Evolutionary conservation across 345 rosid genomes (phyloP), one percentile per base, ranked within the genome.

Genomic region (Psidium guajava): DNA sequence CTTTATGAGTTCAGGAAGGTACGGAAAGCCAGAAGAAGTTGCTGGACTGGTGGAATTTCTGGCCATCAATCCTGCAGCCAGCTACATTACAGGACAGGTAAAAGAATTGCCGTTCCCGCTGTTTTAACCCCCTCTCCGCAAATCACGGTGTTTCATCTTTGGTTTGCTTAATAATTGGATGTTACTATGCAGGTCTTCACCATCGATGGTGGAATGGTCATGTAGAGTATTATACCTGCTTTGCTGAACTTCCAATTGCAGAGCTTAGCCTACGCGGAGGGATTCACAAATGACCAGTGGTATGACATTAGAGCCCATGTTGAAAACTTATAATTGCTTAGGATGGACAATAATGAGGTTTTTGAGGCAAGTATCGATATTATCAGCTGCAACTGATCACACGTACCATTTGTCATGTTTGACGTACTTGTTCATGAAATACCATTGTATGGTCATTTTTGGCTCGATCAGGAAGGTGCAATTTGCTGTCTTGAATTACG

Each of bases 31-130:
- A 4, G 98, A 96, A 90, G 99, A 96, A 91, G 99, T 98, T 86
- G 99, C 98, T 15, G 99, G 99, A 87, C 91, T 96, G 89, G 99
- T 96, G 88, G 98, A 97, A 90, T 97, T 96, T 90, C 91, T 96
- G 91, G 99, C 99, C 83, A 91, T 95, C 36, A 93, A 90, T 85
- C 99, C 99, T 49, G 96, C 99, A 56, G 95, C 99, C 27, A 89
- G 89, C 84, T 97, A 96, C 92, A 95, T 96, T 69, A 96, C 99
- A 6, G 99, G 99, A 90, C 98, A 95, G 99, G 99, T 97, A 82
- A 58, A 69, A 69, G 47, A 69, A 36, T 61, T 1, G 47, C 47
- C 18, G 24, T 69, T 69, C 77, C 77, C 6, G 6, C 77, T 36
- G 21, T 32, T 32, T 69, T 36, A 69, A 11, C 47, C 9, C 36